Percentiles rank a stretch among this genome's conserved stretches.
Evolutionary conservation across 306 rosid genomes (phyloP).

Genomic region (Pterocarpus macrocarpus): DNA sequence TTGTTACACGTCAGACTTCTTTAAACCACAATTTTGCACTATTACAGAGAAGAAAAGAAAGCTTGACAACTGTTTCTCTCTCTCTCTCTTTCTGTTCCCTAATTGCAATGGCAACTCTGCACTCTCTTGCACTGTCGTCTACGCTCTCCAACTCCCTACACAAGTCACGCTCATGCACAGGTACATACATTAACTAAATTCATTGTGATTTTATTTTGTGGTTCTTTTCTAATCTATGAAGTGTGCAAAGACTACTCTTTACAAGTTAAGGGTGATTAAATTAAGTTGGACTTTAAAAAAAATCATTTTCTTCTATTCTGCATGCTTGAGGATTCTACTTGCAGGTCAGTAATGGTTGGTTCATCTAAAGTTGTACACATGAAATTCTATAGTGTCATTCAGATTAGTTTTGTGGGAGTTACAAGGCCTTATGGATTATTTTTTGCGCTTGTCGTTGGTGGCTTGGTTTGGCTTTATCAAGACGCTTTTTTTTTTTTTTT

Average conservation of each 20-base stretch:
- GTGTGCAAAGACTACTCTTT: not conserved
- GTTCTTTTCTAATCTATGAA: not conserved
- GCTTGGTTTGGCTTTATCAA: not conserved
- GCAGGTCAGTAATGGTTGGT: not conserved
- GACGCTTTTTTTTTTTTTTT: too few species aligned
- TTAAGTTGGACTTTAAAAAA: not conserved
- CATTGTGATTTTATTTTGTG: not conserved
- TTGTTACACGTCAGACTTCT: slow-evolving; percentile 66
- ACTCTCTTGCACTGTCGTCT: slow-evolving; percentile 76
- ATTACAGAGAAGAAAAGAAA: not conserved
- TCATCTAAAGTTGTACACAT: slow-evolving; percentile 5
- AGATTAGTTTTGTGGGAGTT: not conserved
- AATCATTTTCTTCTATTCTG: not conserved
- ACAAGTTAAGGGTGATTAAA: not conserved
- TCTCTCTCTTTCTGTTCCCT: not conserved
- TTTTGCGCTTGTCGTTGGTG: not conserved
- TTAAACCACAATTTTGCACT: slow-evolving; percentile 59
- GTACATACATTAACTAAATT: slow-evolving; percentile 43
- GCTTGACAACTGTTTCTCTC: not conserved
- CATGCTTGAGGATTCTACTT: slow-evolving; percentile 10
- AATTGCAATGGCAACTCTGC: slow-evolving; percentile 77
- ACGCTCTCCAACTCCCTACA: slow-evolving; percentile 66
- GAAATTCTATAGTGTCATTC: slow-evolving; percentile 2
- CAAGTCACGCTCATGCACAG: slow-evolving; percentile 65
- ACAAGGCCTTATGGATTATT: not conserved